Percentiles rank a stretch among this genome's conserved stretches.
These are phyloP conservation scores for Lodderomyces oxycetoniae DNA, from an alignment of 1,139 yeast species.

Conservation along the genomic window DNA sequence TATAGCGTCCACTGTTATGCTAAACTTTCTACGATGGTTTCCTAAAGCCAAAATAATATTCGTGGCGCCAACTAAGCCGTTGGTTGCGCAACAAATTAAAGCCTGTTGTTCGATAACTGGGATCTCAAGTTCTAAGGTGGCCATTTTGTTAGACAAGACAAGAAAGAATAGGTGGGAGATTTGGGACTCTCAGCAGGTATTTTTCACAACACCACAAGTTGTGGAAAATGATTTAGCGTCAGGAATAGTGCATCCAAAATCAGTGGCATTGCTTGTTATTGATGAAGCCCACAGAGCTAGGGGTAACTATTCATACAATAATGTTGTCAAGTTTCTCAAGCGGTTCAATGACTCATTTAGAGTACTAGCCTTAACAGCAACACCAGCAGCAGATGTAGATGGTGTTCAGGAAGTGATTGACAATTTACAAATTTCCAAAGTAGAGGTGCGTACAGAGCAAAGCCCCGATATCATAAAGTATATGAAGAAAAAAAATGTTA, in stretches of 20 bases:
- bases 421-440: slow-evolving; percentile 65
- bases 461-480: slow-evolving; percentile 77
- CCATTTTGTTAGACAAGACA: slow-evolving; percentile 72
- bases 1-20: slow-evolving; percentile 90
- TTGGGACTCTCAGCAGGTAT: slow-evolving; percentile 74
- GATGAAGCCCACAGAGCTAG: slow-evolving; percentile 97
- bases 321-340: slow-evolving; percentile 64
- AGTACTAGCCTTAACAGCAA: slow-evolving; percentile 85
- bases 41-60: slow-evolving; percentile 73
- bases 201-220: slow-evolving; percentile 95
- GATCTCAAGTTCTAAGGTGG: slow-evolving; percentile 68
- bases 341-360: slow-evolving; percentile 66
- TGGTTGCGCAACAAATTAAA: slow-evolving; percentile 95
- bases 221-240: slow-evolving; percentile 81
- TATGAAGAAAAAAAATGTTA: slow-evolving; percentile 66
- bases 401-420: slow-evolving; percentile 83
- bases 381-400: slow-evolving; percentile 85
- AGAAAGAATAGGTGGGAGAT: slow-evolving; percentile 62
- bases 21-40: slow-evolving; percentile 86
- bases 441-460: slow-evolving; percentile 83
- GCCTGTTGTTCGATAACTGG: slow-evolving; percentile 92
- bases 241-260: slow-evolving; percentile 73
- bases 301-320: slow-evolving; percentile 85
- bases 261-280: slow-evolving; percentile 69
- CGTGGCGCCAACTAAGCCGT: slow-evolving; percentile 95